Conservation (phyloP, 352 stramenopile species). For the Phytophthora nicotianae region DNA sequence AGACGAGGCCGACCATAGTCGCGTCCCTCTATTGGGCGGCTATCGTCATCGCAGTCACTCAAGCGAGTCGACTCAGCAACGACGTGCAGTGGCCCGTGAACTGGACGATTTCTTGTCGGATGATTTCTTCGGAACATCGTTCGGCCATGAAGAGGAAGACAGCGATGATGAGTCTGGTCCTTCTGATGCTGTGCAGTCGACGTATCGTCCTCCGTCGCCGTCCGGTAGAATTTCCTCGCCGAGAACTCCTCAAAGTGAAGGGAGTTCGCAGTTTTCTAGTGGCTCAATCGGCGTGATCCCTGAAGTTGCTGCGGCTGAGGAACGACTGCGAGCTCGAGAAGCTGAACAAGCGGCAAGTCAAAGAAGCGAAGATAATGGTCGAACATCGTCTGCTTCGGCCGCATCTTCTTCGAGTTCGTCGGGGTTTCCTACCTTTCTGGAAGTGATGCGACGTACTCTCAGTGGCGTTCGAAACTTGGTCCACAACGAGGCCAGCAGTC, state of each 20-base stretch:
- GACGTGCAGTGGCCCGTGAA: slow-evolving; percentile 40
- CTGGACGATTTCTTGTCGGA: slow-evolving; percentile 59
- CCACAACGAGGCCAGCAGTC: slow-evolving; percentile 23
- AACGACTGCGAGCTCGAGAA: slow-evolving; percentile 32
- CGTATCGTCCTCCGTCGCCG: slow-evolving; percentile 32
- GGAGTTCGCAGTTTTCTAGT: slow-evolving; percentile 8
- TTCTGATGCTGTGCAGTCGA: slow-evolving; percentile 17
- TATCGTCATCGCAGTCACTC: slow-evolving; percentile 46
- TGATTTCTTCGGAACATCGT: slow-evolving; percentile 77
- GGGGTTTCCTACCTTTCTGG: slow-evolving; percentile 49
- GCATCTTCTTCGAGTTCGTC: slow-evolving; percentile 38
- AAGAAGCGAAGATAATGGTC: slow-evolving; percentile 11
- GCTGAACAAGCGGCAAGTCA: slow-evolving; percentile 4
- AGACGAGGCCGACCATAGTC: slow-evolving; percentile 58
- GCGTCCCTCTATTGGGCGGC: slow-evolving; percentile 56
- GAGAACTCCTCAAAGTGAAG: slow-evolving; percentile 21
- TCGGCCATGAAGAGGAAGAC: slow-evolving; percentile 35
- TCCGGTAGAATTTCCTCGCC: slow-evolving; percentile 32
- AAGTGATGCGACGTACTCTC: slow-evolving; percentile 55
- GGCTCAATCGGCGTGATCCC: slow-evolving; percentile 54
- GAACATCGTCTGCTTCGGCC: slow-evolving; percentile 32
- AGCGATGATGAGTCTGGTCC: slow-evolving; percentile 36
- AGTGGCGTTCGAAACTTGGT: slow-evolving; percentile 50
- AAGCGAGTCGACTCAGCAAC: slow-evolving; percentile 24
- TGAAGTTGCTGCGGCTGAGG: slow-evolving; percentile 68